Evolutionary conservation across 768 basidiomycete genomes (phyloP), one percentile per base, ranked within the genome.

Genomic region (Gymnopilus junonius): DNA sequence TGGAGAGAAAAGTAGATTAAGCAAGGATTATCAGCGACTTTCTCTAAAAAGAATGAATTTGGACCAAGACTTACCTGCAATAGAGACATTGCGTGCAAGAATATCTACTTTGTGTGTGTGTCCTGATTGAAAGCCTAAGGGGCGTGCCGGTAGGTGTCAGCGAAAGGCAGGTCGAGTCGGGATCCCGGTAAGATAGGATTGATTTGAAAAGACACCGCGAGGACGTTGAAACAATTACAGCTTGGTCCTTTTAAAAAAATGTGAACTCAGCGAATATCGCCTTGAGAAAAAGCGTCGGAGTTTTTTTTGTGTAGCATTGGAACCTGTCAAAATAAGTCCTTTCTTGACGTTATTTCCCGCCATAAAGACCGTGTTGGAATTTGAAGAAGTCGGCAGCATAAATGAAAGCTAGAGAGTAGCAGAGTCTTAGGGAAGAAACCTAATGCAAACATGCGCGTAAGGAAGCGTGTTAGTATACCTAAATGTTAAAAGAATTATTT

Each of bases 251-350:
- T 46, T 46, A 12, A 12, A 4, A 7, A 42, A 10, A 25, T 25
- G 10, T 46, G 20, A 46, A 46, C 45, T 46, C 45, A 46, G 45
- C 45, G 45, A 46, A 46, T 46, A 46, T 46, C 97, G 8, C 15
- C 35, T 35, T 35, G 35, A 35, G 35, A 35, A 35, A 35, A 35
- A 35, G 35, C 11, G 35, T 35, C 35, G 35, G 35, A 35, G 35
- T 35, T 35, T 0, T 97, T 97, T n/a, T n/a, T n/a, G n/a, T n/a
- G n/a, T n/a, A n/a, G n/a, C n/a, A n/a, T n/a, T n/a, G n/a, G n/a
- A n/a, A n/a, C n/a, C n/a, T n/a, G n/a, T n/a, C n/a, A n/a, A n/a
- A n/a, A n/a, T n/a, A n/a, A n/a, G 96, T n/a, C n/a, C n/a, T n/a
- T n/a, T n/a, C n/a, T n/a, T n/a, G n/a, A n/a, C n/a, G n/a, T n/a